Percentiles rank a stretch among this genome's conserved stretches.
Evolutionary conservation across 2,329 filamentous ascomycete species (phyloP).

Genomic region (Claviceps fusiformis): DNA sequence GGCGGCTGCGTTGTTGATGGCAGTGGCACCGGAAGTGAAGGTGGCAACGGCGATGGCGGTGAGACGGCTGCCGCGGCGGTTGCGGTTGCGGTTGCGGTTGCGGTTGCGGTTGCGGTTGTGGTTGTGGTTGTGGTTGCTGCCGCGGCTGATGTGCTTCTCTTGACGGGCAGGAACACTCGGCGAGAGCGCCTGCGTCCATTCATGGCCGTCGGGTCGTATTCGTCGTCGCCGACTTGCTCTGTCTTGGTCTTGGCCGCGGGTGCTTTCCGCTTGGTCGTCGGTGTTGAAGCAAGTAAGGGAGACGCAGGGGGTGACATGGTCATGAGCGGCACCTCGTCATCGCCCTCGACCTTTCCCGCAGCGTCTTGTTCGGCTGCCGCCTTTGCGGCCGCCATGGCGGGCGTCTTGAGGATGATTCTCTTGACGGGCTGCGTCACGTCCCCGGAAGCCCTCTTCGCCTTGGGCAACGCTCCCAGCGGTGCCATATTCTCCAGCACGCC

Average conservation of each 20-base stretch:
- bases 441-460: constrained; percentile 28
- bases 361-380: constrained; percentile 9
- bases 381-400: constrained; percentile 16
- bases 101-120: too few species aligned
- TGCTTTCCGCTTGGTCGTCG: constrained; percentile 11
- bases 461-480: constrained; percentile 61
- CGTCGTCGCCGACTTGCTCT: constrained; percentile 27
- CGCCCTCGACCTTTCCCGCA: constrained; percentile 10
- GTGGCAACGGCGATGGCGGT: too few species aligned
- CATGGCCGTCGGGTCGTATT: constrained; percentile 28
- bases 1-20: background rate
- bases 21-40: background rate
- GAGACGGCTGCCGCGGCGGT: too few species aligned
- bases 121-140: too few species aligned
- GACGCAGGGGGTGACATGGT: constrained; percentile 5
- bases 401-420: constrained; percentile 33
- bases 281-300: constrained; percentile 12
- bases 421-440: constrained; percentile 19
- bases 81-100: too few species aligned
- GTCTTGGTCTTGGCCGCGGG: constrained; percentile 11
- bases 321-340: constrained; percentile 9
- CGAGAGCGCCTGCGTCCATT: constrained; percentile 20
- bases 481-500: constrained; percentile 77
- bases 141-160: constrained; percentile 11
- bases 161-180: constrained; percentile 16